Evolutionary conservation across 352 stramenopile genomes (phyloP).

Genomic region (Phytophthora fragariae): DNA sequence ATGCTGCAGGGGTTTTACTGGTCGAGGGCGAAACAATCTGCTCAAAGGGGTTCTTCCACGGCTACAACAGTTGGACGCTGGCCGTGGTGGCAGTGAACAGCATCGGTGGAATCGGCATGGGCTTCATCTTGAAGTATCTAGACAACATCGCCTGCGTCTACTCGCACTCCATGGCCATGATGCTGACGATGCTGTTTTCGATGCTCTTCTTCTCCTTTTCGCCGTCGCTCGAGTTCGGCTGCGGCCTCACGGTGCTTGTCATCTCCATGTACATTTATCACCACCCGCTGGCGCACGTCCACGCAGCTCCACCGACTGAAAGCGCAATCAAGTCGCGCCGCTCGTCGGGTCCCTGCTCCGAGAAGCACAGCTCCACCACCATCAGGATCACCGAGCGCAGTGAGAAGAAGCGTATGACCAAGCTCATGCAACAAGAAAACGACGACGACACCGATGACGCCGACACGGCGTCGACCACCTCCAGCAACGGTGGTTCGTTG

Average conservation of each 20-base stretch:
- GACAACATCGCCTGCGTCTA: constrained; percentile 92
- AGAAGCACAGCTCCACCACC: constrained; percentile 11
- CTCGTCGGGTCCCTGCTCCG: constrained; percentile 23
- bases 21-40: constrained; percentile 57
- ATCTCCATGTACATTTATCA: constrained; percentile 93
- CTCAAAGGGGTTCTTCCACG: constrained; percentile 73
- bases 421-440: constrained; percentile 21
- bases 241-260: constrained; percentile 77
- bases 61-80: constrained; percentile 84
- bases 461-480: constrained; percentile 23
- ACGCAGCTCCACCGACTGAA: constrained; percentile 4
- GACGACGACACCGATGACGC: constrained; percentile 23
- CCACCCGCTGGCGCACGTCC: constrained; percentile 45
- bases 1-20: constrained; percentile 63
- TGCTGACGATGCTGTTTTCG: constrained; percentile 89
- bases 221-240: constrained; percentile 86
- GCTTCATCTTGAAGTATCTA: constrained; percentile 87
- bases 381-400: constrained; percentile 15
- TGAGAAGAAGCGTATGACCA: constrained; percentile 31
- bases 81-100: constrained; percentile 82
- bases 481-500: constrained; percentile 27
- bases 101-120: constrained; percentile 77
- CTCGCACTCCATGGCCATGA: constrained; percentile 88
- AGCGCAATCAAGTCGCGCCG: constrained; percentile 19
- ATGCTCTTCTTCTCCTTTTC: constrained; percentile 89